Conservation (phyloP, 306 rosid genomes). For the Quercus gilva region DNA sequence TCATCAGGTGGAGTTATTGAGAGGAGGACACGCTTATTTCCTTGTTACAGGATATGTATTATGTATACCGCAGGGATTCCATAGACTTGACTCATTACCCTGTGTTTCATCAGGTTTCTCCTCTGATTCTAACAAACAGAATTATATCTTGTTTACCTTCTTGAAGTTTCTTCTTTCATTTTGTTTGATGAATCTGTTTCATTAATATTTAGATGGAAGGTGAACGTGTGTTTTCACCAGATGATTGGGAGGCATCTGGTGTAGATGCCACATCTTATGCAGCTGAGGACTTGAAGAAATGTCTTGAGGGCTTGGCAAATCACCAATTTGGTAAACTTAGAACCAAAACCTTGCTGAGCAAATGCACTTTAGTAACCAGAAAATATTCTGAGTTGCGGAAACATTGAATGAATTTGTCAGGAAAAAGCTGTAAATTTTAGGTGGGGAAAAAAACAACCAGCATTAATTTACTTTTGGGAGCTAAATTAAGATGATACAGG, state of each 20-base stretch:
- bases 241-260: slow-evolving; percentile 76
- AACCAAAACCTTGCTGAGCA: background rate
- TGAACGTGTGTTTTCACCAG: slow-evolving; percentile 74
- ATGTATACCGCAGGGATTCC: slow-evolving; percentile 97
- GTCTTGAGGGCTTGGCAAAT: slow-evolving; percentile 95
- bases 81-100: slow-evolving; percentile 98
- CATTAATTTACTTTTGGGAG: background rate
- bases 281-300: slow-evolving; percentile 82
- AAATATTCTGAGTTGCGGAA: background rate
- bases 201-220: slow-evolving; percentile 82
- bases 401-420: background rate
- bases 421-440: background rate
- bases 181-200: slow-evolving; percentile 6
- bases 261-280: slow-evolving; percentile 75
- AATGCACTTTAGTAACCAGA: slow-evolving; percentile 1
- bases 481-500: no score
- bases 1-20: slow-evolving; percentile 86
- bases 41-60: slow-evolving; percentile 99
- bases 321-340: slow-evolving; percentile 78
- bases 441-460: background rate
- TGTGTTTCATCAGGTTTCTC: slow-evolving; percentile 86
- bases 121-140: background rate
- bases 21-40: slow-evolving; percentile 79
- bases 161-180: slow-evolving; percentile 15
- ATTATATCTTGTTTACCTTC: slow-evolving; percentile 18